Evolutionary conservation across 306 rosid species (phyloP).

Genomic region (Phaseolus lunatus): DNA sequence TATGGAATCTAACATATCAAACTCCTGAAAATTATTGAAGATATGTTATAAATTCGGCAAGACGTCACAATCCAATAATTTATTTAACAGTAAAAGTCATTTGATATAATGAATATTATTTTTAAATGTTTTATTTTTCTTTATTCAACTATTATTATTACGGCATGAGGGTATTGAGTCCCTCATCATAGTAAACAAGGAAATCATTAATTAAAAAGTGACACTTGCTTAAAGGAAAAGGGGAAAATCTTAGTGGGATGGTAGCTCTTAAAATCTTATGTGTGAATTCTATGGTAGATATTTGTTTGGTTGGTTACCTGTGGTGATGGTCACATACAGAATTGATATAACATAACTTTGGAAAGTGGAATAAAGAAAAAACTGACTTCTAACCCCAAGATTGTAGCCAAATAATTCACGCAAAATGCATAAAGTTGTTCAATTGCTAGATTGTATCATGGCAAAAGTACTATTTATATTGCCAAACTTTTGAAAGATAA

Average conservation of each 20-base stretch:
- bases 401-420: conserved; percentile 30
- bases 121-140: background rate
- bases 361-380: background rate
- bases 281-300: background rate
- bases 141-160: background rate
- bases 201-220: background rate
- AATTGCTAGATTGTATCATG: background rate
- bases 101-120: background rate
- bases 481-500: conserved; percentile 39
- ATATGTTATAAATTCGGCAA: conserved; percentile 5
- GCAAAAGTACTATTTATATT: background rate
- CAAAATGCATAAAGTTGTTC: background rate
- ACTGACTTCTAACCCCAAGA: background rate
- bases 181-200: background rate
- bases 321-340: background rate
- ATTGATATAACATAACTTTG: background rate
- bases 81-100: background rate
- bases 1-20: conserved; percentile 20
- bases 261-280: background rate
- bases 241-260: background rate
- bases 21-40: background rate
- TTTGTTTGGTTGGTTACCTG: conserved; percentile 3
- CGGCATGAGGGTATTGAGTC: background rate
- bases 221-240: background rate
- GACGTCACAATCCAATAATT: background rate